Percentiles rank a stretch among this genome's conserved stretches.
Evolutionary conservation across 495 filamentous ascomycete genomes (phyloP).

Genomic region (Xylaria telfairii): DNA sequence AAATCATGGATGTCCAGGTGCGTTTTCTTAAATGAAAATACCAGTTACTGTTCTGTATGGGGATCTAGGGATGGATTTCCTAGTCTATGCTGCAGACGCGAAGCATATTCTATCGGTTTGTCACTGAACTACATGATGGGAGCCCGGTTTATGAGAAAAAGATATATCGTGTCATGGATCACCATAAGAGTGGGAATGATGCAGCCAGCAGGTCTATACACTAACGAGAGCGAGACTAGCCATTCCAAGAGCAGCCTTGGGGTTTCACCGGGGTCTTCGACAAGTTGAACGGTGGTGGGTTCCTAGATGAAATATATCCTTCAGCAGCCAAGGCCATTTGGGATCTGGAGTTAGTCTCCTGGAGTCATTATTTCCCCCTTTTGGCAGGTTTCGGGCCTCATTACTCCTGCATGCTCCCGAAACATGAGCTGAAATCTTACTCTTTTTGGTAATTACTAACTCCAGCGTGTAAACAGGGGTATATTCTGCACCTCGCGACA

Average conservation of each 20-base stretch:
- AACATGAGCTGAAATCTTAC: too few species aligned
- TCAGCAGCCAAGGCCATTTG: constrained; percentile 93
- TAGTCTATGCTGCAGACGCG: neutral
- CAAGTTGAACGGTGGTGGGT: constrained; percentile 85
- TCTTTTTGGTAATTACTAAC: too few species aligned
- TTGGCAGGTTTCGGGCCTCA: too few species aligned
- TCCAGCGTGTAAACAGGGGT: too few species aligned
- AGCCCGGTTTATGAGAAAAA: neutral
- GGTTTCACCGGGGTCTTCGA: constrained; percentile 90
- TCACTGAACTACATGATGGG: neutral
- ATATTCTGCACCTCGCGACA: constrained; percentile 92
- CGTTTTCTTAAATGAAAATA: neutral
- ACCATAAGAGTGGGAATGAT: neutral
- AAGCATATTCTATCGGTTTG: neutral
- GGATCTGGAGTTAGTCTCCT: too few species aligned
- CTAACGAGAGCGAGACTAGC: constrained; percentile 38
- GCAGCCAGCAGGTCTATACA: neutral
- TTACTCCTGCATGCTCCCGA: too few species aligned
- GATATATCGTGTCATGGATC: neutral
- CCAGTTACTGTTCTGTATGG: neutral
- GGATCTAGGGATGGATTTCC: neutral
- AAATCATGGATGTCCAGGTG: constrained; percentile 91
- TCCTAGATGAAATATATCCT: constrained; percentile 89
- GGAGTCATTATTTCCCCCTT: too few species aligned
- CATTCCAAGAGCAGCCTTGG: constrained; percentile 86